A percentile compares a stretch with the other conserved stretches of the same genome.
Conservation (phyloP, 805 yeast species). For the Kodamaea sagamina region DNA sequence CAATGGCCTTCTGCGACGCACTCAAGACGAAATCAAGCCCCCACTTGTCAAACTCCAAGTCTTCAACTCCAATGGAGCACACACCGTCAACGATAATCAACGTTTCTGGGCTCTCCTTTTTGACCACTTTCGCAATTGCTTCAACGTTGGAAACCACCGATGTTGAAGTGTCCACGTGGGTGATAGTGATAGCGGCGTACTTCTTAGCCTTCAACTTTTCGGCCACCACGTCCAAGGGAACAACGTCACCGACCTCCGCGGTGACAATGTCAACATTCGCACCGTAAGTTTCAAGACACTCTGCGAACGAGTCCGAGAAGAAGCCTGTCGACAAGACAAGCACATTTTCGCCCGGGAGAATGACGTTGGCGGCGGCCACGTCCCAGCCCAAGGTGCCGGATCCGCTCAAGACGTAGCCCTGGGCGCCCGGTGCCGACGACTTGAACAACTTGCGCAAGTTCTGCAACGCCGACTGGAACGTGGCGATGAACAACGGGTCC, state of each 20-base stretch:
- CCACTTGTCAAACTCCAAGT: constrained; percentile 84
- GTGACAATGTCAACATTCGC: constrained; percentile 72
- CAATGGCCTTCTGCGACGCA: constrained; percentile 94
- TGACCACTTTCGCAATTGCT: constrained; percentile 60
- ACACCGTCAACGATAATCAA: constrained; percentile 90
- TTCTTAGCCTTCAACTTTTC: constrained; percentile 50
- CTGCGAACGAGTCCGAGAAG: constrained; percentile 82
- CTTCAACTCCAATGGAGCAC: constrained; percentile 90
- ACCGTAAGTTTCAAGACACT: constrained; percentile 69
- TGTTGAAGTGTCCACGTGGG: constrained; percentile 96
- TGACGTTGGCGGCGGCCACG: constrained; percentile 74
- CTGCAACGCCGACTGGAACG: constrained; percentile 68
- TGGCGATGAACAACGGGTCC: constrained; percentile 74
- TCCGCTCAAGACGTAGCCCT: constrained; percentile 81
- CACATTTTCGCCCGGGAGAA: constrained; percentile 64
- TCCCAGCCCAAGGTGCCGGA: constrained; percentile 98
- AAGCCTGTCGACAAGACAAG: constrained; percentile 88
- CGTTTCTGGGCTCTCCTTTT: constrained; percentile 71
- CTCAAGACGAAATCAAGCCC: constrained; percentile 84
- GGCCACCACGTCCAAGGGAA: constrained; percentile 58
- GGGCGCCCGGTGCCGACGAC: constrained; percentile 65
- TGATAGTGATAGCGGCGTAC: constrained; percentile 75
- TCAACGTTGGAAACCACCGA: constrained; percentile 82
- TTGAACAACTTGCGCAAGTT: constrained; percentile 75
- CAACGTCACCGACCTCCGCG: constrained; percentile 73